Base-by-base conservation (phyloP, 1,284 basidiomycete genomes). In the Cystobasidium slooffiae region DNA sequence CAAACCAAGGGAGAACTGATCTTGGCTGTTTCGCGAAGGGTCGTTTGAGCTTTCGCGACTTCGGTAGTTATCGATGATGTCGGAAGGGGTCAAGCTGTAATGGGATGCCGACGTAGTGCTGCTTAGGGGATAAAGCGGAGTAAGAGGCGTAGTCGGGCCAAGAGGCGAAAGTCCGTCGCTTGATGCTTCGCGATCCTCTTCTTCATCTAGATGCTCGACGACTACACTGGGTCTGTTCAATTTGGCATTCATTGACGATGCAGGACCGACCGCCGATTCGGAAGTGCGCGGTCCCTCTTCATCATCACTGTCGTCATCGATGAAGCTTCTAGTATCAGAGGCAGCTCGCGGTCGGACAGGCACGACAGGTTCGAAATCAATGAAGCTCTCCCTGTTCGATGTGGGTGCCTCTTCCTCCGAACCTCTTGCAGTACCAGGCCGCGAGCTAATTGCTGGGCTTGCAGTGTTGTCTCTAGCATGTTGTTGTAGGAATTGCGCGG, bases 261-360 rank as follows among this genome's bases (percentile, higher is more conserved):
- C n/a, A 39, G 37, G 37, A 14, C 14, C 3, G 8, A 49, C 16
- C 3, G 10, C 44, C n/a, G 24, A 18, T 6, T 20, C 37, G 12
- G 12, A 52, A 6, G 37, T 47, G 1, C 24, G 9, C 3, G 64
- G 4, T 18, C 16, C 51, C 7, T 68, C 62, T 6, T 72, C 70
- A 41, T 66, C 62, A 14, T 66, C 70, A 10, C 59, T 64, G 39
- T 73, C 63, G 49, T 73, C 70, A 24, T 73, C 70, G n/a, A 73
- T 65, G 39, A 73, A 73, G 44, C 56, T 62, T 12, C 51, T 22
- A 3, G 58, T 64, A 14, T 63, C 61, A 22, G 69, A 53, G 2
- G 47, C 37, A 22, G 58, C 58, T 44, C 59, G 39, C 9, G 59
- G 44, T 7, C 47, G 6, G 22, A 49, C 9, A 44, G 56, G 59